Base-by-base conservation (phyloP, 371 early-diverging fungal genomes). In the Mucor circinelloides region DNA sequence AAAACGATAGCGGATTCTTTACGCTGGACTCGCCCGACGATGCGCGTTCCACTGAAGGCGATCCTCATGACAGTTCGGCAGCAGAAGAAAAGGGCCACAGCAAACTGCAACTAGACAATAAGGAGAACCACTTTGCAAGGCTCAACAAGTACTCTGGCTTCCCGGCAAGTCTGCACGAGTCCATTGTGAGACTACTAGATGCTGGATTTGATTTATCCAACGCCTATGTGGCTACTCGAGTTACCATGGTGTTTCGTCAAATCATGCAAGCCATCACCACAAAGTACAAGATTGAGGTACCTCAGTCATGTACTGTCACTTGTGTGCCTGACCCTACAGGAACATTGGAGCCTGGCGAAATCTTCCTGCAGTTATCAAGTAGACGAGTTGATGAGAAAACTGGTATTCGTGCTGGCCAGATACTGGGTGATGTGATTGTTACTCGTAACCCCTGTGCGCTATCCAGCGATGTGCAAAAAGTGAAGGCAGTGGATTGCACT, bases 311-410 rank as follows among this genome's bases (percentile, higher is more conserved):
- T 25, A 78, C 78, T 0, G 69, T 84, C 1, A 78, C 76, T 0
- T 84, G 85, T 68, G 66, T 84, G 1, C 81, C 85, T 30, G 85
- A 84, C 58, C 85, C 85, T 0, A 82, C 83, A 2, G 71, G 71
- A 0, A 68, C 72, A 8, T 58, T 84, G 10, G 61, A 76, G 31
- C 67, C 66, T 15, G 80, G 75, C 0, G 75, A 84, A 44, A 58
- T 84, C 0, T 84, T 76, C 48, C 36, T 84, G 28, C 82, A 82
- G 30, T 28, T 84, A 15, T 79, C 82, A 0, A 67, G 52, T 10
- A 60, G 79, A n/a, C 63, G 66, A 25, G 48, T 54, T 12, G 83
- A 84, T 69, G 81, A 79, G 55, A 72, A 63, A 28, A 80, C 79
- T 6, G 78, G 81, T n/a, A 62, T 77, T 2, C 66, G 61, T 13